phyloP scores from a whole-genome alignment of 257 asterid species.

The Ilex asprella region DNA sequence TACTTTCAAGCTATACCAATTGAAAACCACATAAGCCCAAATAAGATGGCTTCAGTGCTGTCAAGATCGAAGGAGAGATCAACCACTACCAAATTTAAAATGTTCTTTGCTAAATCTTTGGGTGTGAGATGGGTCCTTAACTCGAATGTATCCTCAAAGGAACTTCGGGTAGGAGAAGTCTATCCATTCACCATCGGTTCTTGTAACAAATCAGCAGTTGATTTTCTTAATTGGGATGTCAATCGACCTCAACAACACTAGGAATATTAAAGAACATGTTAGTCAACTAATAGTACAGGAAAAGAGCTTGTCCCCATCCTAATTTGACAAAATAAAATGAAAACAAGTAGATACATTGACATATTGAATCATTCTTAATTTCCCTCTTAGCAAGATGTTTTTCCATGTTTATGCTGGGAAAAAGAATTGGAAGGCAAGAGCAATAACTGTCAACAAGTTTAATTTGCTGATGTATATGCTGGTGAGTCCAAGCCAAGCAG shows the following conservation, averaged over 20 bases:
- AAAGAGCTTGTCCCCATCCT: too few relatives aligned
- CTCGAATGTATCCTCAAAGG: constrained; percentile 58
- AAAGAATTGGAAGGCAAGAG: too few relatives aligned
- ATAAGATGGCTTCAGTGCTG: constrained; percentile 13
- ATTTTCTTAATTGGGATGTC: constrained; percentile 69
- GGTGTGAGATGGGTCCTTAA: constrained; percentile 64
- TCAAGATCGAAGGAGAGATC: constrained; percentile 11
- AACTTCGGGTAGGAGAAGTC: constrained; percentile 97
- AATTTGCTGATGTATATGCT: too few relatives aligned
- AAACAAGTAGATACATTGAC: too few relatives aligned
- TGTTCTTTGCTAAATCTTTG: constrained; percentile 64
- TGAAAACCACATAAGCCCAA: constrained; percentile 8
- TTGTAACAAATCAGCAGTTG: constrained; percentile 85
- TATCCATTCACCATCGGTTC: constrained; percentile 87
- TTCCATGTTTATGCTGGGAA: too few relatives aligned
- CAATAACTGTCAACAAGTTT: too few relatives aligned
- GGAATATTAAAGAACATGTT: too few relatives aligned
- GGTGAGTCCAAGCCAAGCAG: too few relatives aligned
- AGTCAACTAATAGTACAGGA: too few relatives aligned
- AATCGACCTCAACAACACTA: constrained; percentile 55
- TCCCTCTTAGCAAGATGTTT: too few relatives aligned
- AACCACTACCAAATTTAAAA: constrained; percentile 60
- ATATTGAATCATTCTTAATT: too few relatives aligned
- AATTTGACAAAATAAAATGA: too few relatives aligned
- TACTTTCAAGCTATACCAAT: constrained; percentile 6